Percentiles rank a stretch among this genome's conserved stretches.
phyloP scores from a whole-genome alignment of 2,329 filamentous ascomycete genomes.

The Fusarium agapanthi region DNA sequence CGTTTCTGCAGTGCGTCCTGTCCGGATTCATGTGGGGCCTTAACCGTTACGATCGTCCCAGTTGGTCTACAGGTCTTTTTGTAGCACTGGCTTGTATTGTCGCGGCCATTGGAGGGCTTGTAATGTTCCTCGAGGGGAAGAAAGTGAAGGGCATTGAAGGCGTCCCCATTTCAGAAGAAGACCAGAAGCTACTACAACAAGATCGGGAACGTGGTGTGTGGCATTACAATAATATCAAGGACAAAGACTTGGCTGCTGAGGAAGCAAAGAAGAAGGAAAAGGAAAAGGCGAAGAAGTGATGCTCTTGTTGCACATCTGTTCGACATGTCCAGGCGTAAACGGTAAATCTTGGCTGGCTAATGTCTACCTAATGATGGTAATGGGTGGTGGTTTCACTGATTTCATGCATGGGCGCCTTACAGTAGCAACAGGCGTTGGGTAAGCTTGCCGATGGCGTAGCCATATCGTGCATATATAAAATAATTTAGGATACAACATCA shows the following conservation, averaged over 20 bases:
- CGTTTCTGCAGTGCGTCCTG: slow-evolving; percentile 76
- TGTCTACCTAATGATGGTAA: no score
- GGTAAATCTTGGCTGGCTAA: not conserved
- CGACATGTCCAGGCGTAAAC: not conserved
- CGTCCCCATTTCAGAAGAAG: slow-evolving; percentile 67
- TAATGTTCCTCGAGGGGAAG: slow-evolving; percentile 77
- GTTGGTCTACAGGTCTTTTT: slow-evolving; percentile 82
- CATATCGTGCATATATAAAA: not conserved
- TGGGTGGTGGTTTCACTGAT: not conserved
- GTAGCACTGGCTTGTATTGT: slow-evolving; percentile 78
- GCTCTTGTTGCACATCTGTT: not conserved
- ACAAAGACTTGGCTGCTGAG: slow-evolving; percentile 41
- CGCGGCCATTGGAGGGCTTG: slow-evolving; percentile 72
- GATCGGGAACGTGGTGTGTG: slow-evolving; percentile 65
- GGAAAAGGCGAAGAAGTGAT: slow-evolving; percentile 35
- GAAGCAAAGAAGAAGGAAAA: slow-evolving; percentile 37
- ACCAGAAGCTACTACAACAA: slow-evolving; percentile 58
- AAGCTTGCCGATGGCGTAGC: not conserved
- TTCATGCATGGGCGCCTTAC: not conserved
- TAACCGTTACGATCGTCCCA: slow-evolving; percentile 76
- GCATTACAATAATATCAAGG: slow-evolving; percentile 60
- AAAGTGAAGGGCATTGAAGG: slow-evolving; percentile 77
- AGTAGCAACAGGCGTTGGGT: not conserved
- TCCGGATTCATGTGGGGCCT: slow-evolving; percentile 86
- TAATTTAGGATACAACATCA: not conserved